These are phyloP conservation scores for Erodium trifolium DNA, from an alignment of 441 rosid species.

Conservation along the genomic window DNA sequence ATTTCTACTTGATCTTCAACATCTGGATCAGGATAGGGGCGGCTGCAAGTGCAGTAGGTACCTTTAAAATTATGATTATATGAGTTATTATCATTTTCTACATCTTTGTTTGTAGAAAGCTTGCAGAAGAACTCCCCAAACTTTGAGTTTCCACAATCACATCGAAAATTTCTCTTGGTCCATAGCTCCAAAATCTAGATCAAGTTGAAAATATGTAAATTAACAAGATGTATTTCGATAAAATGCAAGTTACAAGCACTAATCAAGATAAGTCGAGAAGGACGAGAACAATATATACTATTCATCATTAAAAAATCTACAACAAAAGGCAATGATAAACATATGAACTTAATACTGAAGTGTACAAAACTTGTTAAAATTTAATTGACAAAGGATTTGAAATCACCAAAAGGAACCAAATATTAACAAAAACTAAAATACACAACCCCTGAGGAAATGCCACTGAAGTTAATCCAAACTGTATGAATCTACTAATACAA, in stretches of 20 bases:
- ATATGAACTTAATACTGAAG: no score
- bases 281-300: not conserved
- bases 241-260: not conserved
- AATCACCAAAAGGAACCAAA: no score
- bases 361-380: no score
- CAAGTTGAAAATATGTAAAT: conserved; percentile 19
- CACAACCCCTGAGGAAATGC: not conserved
- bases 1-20: conserved; percentile 83
- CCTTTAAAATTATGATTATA: conserved; percentile 93
- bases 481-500: not conserved
- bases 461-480: not conserved
- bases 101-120: conserved; percentile 64
- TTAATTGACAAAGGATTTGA: no score
- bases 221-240: not conserved
- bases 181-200: conserved; percentile 80
- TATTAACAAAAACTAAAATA: no score
- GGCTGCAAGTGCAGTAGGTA: conserved; percentile 66
- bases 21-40: conserved; percentile 84
- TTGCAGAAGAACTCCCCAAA: conserved; percentile 71
- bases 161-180: conserved; percentile 85
- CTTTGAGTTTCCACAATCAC: conserved; percentile 92
- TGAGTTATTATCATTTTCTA: conserved; percentile 65
- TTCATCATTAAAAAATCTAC: not conserved
- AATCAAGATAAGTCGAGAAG: not conserved
- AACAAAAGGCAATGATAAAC: no score